phyloP scores from a whole-genome alignment of 208 protist species.

The Hexamita inflata region DNA sequence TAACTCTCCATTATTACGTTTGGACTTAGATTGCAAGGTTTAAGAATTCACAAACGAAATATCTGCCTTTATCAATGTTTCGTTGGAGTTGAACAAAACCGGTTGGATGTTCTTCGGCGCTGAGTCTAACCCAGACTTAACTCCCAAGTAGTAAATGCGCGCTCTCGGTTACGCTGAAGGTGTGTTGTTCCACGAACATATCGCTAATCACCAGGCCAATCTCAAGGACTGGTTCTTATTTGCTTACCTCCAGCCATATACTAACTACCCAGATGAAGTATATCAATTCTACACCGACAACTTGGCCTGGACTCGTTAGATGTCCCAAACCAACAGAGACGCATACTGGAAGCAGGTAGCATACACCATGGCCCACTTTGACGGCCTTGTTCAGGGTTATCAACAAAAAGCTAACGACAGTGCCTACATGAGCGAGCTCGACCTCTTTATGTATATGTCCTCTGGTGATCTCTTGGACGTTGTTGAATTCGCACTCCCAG shows the following conservation, averaged over 20 bases:
- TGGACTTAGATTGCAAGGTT: too few species aligned
- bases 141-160: background rate
- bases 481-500: background rate
- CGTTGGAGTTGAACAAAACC: background rate
- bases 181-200: background rate
- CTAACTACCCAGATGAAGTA: slow-evolving; percentile 5
- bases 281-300: background rate
- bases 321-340: background rate
- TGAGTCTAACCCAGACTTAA: background rate
- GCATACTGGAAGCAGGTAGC: slow-evolving; percentile 4
- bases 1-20: too few species aligned
- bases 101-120: slow-evolving; percentile 16
- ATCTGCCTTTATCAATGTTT: too few species aligned
- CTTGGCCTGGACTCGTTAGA: background rate
- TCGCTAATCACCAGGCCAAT: slow-evolving; percentile 1
- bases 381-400: slow-evolving; percentile 7
- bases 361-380: slow-evolving; percentile 11
- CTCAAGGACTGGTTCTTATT: slow-evolving; percentile 23
- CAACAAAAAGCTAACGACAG: background rate
- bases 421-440: background rate
- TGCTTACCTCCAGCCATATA: background rate
- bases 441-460: slow-evolving; percentile 11
- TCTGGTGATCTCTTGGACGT: slow-evolving; percentile 18
- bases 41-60: too few species aligned
- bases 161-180: slow-evolving; percentile 14